phyloP scores from a whole-genome alignment of 108 stramenopile genomes.

The Fragilaria radians region DNA sequence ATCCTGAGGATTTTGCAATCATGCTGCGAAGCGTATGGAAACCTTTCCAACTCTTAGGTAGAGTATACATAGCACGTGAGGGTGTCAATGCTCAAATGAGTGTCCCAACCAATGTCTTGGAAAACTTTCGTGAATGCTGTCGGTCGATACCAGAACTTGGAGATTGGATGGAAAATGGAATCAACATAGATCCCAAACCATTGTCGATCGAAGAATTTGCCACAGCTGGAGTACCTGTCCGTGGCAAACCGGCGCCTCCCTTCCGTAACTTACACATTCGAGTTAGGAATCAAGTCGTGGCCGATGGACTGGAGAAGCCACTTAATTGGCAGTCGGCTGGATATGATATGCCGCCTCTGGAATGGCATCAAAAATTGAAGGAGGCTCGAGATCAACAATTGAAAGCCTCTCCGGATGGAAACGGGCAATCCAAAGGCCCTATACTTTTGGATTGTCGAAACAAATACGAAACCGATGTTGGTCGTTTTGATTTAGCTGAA shows the following conservation, averaged over 20 bases:
- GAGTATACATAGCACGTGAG: slow-evolving; percentile 92
- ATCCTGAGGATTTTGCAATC: slow-evolving; percentile 66
- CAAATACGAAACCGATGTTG: slow-evolving; percentile 89
- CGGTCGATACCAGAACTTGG: slow-evolving; percentile 56
- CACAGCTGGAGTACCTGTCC: slow-evolving; percentile 37
- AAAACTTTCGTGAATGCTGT: slow-evolving; percentile 56
- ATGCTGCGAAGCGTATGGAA: slow-evolving; percentile 60
- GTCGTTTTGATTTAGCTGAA: slow-evolving; percentile 83
- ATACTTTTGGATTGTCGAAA: slow-evolving; percentile 83
- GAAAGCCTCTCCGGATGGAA: slow-evolving; percentile 4
- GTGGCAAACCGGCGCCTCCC: slow-evolving; percentile 56
- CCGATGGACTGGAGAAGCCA: slow-evolving; percentile 85
- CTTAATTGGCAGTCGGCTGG: slow-evolving; percentile 88
- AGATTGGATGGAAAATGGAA: slow-evolving; percentile 80
- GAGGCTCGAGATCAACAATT: slow-evolving; percentile 34
- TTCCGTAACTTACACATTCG: slow-evolving; percentile 88
- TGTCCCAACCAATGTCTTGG: slow-evolving; percentile 79
- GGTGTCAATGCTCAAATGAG: slow-evolving; percentile 98
- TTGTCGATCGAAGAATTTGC: slow-evolving; percentile 60
- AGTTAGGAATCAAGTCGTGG: slow-evolving; percentile 87
- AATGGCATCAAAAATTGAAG: slow-evolving; percentile 90
- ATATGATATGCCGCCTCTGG: slow-evolving; percentile 84
- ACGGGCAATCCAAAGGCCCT: slow-evolving; percentile 16
- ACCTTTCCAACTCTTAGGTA: slow-evolving; percentile 82
- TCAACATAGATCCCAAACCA: slow-evolving; percentile 79